Percentiles rank a stretch among this genome's conserved stretches.
Evolutionary conservation across 768 basidiomycete species (phyloP).

Genomic region (Clitopilus hobsonii): DNA sequence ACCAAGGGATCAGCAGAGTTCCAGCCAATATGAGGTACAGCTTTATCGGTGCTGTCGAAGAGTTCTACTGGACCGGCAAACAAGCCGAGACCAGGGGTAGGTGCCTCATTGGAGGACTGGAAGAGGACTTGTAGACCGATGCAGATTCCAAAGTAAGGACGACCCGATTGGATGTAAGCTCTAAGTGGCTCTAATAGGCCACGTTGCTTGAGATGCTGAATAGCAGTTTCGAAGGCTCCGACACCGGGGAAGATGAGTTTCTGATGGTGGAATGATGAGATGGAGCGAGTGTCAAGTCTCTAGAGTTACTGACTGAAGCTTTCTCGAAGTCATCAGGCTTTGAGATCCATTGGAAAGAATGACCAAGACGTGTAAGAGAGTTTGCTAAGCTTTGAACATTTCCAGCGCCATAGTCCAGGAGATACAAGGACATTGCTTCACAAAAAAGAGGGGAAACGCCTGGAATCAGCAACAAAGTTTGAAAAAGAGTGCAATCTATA

Average conservation of each 20-base stretch:
- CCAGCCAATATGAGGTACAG: conserved; percentile 99
- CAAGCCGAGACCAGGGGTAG: conserved; percentile 70
- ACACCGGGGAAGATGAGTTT: conserved; percentile 96
- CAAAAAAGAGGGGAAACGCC: background rate
- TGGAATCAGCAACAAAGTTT: conserved; percentile 1
- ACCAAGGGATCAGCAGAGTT: conserved; percentile 67
- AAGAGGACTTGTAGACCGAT: conserved; percentile 98
- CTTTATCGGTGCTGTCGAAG: conserved; percentile 70
- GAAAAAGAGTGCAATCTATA: background rate
- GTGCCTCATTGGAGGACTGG: conserved; percentile 77
- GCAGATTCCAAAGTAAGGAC: conserved; percentile 97
- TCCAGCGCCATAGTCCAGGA: conserved; percentile 96
- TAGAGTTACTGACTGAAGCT: conserved; percentile 69
- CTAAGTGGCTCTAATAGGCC: conserved; percentile 79
- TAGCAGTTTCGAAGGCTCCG: conserved; percentile 87
- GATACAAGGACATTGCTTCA: conserved; percentile 58
- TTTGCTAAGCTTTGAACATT: conserved; percentile 94
- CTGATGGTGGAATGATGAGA: conserved; percentile 36
- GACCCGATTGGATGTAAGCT: conserved; percentile 79
- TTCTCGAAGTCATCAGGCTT: conserved; percentile 75
- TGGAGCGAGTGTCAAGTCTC: conserved; percentile 7
- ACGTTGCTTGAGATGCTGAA: conserved; percentile 64
- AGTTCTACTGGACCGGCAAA: conserved; percentile 77
- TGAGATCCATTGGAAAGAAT: conserved; percentile 86
- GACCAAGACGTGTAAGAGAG: conserved; percentile 78